Evolutionary conservation across 139 green algal genomes (phyloP).

Genomic region (Volvox reticuliferus): DNA sequence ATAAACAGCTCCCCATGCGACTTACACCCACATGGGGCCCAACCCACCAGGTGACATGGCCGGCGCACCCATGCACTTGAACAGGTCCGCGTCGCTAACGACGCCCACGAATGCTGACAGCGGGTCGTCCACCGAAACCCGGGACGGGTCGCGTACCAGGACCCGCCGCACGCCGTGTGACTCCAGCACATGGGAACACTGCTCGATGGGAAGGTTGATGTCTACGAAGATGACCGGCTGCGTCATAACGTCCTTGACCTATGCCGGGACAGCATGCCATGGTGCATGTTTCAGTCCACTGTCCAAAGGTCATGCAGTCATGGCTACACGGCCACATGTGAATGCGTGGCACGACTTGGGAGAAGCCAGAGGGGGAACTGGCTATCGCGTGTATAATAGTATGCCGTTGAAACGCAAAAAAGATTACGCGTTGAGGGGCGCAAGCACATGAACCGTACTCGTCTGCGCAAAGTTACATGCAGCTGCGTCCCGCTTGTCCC

Average conservation of each 20-base stretch:
- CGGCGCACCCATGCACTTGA: slow-evolving; percentile 52
- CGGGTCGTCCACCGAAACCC: not conserved
- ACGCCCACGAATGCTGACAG: slow-evolving; percentile 56
- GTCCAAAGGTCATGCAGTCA: no score
- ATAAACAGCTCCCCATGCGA: no score
- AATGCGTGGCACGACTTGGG: not conserved
- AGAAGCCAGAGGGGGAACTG: no score
- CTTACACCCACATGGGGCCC: no score
- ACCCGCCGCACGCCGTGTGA: slow-evolving; percentile 44
- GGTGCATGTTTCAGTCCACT: no score
- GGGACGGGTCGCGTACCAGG: slow-evolving; percentile 47
- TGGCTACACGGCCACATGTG: not conserved
- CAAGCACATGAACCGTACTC: no score
- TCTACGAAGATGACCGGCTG: slow-evolving; percentile 57
- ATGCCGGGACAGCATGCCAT: not conserved
- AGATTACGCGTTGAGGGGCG: no score
- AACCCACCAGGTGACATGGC: slow-evolving; percentile 22
- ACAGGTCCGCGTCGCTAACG: slow-evolving; percentile 57
- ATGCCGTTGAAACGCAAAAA: no score
- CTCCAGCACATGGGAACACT: not conserved
- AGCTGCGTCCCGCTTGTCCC: no score
- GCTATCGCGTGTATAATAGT: no score
- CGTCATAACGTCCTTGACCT: slow-evolving; percentile 59
- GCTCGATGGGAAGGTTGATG: slow-evolving; percentile 43
- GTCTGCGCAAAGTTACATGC: no score